Evolutionary conservation across 345 rosid species (phyloP).

Genomic region (Dovyalis caffra): DNA sequence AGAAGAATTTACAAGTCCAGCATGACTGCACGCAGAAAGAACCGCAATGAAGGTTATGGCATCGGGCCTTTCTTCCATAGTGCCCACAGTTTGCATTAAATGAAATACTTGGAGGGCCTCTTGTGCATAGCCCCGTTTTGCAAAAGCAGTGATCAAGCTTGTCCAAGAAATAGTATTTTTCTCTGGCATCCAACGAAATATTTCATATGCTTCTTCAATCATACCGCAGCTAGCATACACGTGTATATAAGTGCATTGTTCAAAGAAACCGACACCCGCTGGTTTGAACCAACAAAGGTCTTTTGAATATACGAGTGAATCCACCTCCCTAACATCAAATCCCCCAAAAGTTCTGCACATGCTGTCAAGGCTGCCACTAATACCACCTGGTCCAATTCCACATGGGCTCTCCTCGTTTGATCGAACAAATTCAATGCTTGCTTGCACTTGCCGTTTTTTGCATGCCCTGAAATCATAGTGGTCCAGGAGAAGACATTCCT

Average conservation of each 20-base stretch:
- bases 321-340: constrained; percentile 39
- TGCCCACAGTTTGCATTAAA: constrained; percentile 40
- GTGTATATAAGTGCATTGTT: constrained; percentile 43
- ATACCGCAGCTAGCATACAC: constrained; percentile 51
- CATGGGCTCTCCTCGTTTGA: constrained; percentile 35
- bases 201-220: constrained; percentile 37
- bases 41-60: constrained; percentile 43
- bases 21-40: constrained; percentile 58
- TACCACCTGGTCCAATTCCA: constrained; percentile 35
- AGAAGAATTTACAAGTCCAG: constrained; percentile 34
- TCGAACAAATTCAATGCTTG: constrained; percentile 37
- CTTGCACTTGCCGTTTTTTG: constrained; percentile 29
- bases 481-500: constrained; percentile 40
- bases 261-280: constrained; percentile 27
- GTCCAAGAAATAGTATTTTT: constrained; percentile 43
- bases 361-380: constrained; percentile 40
- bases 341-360: constrained; percentile 42
- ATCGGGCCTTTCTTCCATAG: constrained; percentile 34
- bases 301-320: constrained; percentile 33
- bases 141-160: constrained; percentile 38
- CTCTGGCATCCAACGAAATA: constrained; percentile 31
- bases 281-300: constrained; percentile 9
- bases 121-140: constrained; percentile 40
- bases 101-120: constrained; percentile 42
- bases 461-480: constrained; percentile 35